These are phyloP conservation scores for Stephanodiscus minutulus DNA, from an alignment of 108 stramenopile species.

Conservation along the genomic window DNA sequence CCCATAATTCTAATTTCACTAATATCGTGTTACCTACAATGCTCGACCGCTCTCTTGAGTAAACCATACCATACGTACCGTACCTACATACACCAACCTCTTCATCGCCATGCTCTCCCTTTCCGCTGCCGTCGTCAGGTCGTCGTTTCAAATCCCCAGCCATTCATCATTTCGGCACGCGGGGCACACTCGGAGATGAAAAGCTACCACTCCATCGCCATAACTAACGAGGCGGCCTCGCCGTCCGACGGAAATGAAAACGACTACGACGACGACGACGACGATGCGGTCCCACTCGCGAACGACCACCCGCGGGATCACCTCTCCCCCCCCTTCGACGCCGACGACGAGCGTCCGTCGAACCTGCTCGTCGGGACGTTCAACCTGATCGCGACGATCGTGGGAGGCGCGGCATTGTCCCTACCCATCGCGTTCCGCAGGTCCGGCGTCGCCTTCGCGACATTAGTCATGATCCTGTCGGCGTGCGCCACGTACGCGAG, in stretches of 20 bases:
- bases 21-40: no score
- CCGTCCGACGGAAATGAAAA: no score
- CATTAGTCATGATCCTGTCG: conserved; percentile 48
- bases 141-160: no score
- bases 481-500: conserved; percentile 58
- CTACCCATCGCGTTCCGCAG: conserved; percentile 59
- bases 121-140: no score
- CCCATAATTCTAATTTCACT: no score
- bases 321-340: conserved; percentile 34
- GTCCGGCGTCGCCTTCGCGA: conserved; percentile 49
- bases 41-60: no score
- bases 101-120: no score
- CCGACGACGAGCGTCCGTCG: conserved; percentile 49
- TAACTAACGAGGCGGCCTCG: no score
- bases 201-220: conserved; percentile 15
- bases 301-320: conserved; percentile 38
- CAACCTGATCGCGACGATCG: conserved; percentile 80
- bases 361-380: conserved; percentile 61
- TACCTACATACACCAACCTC: no score
- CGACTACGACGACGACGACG: background rate
- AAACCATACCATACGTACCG: no score
- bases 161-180: no score
- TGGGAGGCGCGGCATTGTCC: conserved; percentile 63
- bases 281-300: background rate
- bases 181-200: background rate